Evolutionary conservation across 192 early-diverging fungal species (phyloP), one percentile per base, ranked within the genome.

Genomic region (Coemansia sp.): DNA sequence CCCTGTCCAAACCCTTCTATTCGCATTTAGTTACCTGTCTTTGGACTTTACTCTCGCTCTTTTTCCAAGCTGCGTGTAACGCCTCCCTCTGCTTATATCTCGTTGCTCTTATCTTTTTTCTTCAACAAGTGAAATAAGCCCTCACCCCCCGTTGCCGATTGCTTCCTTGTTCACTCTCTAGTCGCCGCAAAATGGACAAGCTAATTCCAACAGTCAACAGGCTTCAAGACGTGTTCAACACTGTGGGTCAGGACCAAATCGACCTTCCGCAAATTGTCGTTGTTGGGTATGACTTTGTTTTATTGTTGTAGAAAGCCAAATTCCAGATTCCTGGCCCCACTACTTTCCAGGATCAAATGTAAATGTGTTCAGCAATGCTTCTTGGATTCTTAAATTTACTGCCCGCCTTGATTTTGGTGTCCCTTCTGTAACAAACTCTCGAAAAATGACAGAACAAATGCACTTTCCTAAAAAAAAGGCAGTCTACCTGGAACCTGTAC

Each of bases 181-280:
- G 10, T 46, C 40, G 54, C 41, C 18, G 18, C 8, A 54, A 56
- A 58, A 92, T 92, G 91, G 87, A 92, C 70, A 89, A 90, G 84
- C 78, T 93, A 22, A 93, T 93, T 77, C 87, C 89, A 48, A 83
- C 90, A n/a, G 88, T 92, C 43, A 93, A 91, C 72, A 90, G 87
- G 74, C 86, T 93, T 19, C 92, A 93, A 79, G 89, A 92, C 59
- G 90, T 93, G 49, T 90, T 92, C 76, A 88, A 87, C 62, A 89
- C 90, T 39, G 87, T 92, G 65, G 88, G 90, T 58, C 82, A 88
- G 65, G 89, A 90, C 63, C 84, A 87, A 57, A 85, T 93, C 71
- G 92, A 93, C 80, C 68, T 93, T 40, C 92, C 92, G 9, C 89
- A 93, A 80, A 94, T 94, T 42, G 90, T 91, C n/a, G 91, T 93